Evolutionary conservation across 2,329 filamentous ascomycete species (phyloP), one percentile per base, ranked within the genome.

Genomic region (Cladophialophora bantiana): DNA sequence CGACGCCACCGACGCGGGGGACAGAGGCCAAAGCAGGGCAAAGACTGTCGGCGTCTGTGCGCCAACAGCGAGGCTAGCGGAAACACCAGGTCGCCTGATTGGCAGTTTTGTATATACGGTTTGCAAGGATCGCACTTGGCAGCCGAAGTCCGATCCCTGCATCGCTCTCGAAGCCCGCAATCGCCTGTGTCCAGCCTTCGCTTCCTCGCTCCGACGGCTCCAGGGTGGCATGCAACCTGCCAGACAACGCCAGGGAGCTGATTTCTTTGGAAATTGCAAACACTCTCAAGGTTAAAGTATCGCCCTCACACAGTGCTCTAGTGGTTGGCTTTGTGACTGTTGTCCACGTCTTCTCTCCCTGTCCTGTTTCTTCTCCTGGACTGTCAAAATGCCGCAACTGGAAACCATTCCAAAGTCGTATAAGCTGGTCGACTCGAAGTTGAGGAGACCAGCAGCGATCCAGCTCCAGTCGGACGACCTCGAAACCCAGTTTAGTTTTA

Each of bases 401-500:
- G 84, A 86, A 73, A 77, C 77, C 59, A 78, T 81, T 48, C 78
- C 78, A 4, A 75, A 76, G 59, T 68, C 74, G 69, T 75, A 77
- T 38, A 34, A 35, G 36, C 36, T 26, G 20, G 53, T 59, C 7
- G 34, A 26, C 36, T 48, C 63, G 7, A 57, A 64, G 15, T 45
- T 13, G 5, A 52, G 61, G 63, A 50, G 7, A 12, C 10, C 52
- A 13, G 57, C 54, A 31, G 20, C 34, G 0, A 70, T 86, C 5
- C 73, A 78, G 52, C 78, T 88, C 38, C 76, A 77, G 52, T 83
- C 81, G 5, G 74, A 71, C 18, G 77, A 80, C 40, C 73, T 75
- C 7, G 76, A 81, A 1, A 77, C 74, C 32, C 70, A 80, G 0
- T 86, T 87, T 66, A 76, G 82, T 15, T 92, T 91, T 74, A 81